Base-by-base conservation (phyloP, 805 yeast genomes). In the Wickerhamiella qilinensis region DNA sequence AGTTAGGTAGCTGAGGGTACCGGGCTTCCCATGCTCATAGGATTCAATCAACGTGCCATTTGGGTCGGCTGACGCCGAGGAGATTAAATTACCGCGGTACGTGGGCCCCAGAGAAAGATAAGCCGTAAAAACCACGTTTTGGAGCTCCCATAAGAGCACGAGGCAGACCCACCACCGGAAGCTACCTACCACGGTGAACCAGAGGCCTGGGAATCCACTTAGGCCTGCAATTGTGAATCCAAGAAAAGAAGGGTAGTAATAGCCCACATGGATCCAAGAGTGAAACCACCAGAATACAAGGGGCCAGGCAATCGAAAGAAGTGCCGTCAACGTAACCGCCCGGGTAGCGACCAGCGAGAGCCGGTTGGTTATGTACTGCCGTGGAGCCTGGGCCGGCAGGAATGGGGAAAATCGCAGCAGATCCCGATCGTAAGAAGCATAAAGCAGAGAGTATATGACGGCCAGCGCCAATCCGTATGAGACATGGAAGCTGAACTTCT, bases 31-130 rank as follows among this genome's bases (percentile, higher is more conserved):
- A 25, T 22, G 24, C 8, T 30, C 38, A 25, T 64, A 45, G 1
- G 68, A 68, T 4, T 57, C 45, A 3, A 62, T 43, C 28, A 63
- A 45, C 7, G 65, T 53, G n/a, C 55, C 61, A 31, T 62, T 62
- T 8, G 52, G 52, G 42, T 54, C 57, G 5, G 43, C 41, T 5
- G 64, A 50, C 14, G 41, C 42, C 12, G 43, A 45, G 28, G 59
- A 52, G 27, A 52, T 42, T 20, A 39, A 46, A 21, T 46, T 45
- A 11, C 58, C 57, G 12, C 55, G 35, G 34, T 55, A 56, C 7
- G 43, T 38, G 1, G 67, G 63, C 1, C 64, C 65, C 11, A 55
- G 45, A 4, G 59, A 47, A 51, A 62, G 39, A 42, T 58, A 63
- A 18, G 53, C 44, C 19, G 49, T 41, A 39, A 51, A 55, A 38